These are phyloP conservation scores for Orbilia brochopaga DNA, from an alignment of 2,329 filamentous ascomycete species.

Conservation along the genomic window DNA sequence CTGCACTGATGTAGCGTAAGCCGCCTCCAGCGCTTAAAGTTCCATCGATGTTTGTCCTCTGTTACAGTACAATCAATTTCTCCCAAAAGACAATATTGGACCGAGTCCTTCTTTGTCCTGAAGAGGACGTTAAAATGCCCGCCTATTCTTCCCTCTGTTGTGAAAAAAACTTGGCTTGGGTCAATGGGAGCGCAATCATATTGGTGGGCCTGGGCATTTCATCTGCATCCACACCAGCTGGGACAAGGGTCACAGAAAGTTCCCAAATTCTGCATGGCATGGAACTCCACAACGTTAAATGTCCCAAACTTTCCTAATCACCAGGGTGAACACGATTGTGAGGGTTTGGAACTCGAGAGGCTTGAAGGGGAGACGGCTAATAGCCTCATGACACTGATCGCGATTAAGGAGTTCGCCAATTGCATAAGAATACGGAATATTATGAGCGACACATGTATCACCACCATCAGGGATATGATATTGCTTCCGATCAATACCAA, in stretches of 20 bases:
- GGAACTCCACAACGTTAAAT: conserved; percentile 48
- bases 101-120: neutral
- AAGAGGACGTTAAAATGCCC: neutral
- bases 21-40: neutral
- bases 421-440: conserved; percentile 20
- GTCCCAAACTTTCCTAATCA: conserved; percentile 49
- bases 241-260: conserved; percentile 25
- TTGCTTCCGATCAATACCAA: conserved; percentile 41
- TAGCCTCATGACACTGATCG: conserved; percentile 34
- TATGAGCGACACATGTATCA: conserved; percentile 38
- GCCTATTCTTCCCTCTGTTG: conserved; percentile 17
- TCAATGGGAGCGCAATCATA: conserved; percentile 17
- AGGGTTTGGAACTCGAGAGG: conserved; percentile 34
- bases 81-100: neutral
- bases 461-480: conserved; percentile 47
- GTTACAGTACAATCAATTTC: neutral
- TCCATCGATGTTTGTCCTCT: neutral
- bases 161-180: conserved; percentile 6
- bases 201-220: neutral
- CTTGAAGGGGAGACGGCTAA: conserved; percentile 13
- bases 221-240: conserved; percentile 26
- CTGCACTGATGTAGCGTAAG: neutral
- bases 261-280: conserved; percentile 50
- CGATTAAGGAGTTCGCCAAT: conserved; percentile 27
- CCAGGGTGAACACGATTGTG: conserved; percentile 36